phyloP scores from a whole-genome alignment of 2,329 filamentous ascomycete species.

The Aspergillus sp. region DNA sequence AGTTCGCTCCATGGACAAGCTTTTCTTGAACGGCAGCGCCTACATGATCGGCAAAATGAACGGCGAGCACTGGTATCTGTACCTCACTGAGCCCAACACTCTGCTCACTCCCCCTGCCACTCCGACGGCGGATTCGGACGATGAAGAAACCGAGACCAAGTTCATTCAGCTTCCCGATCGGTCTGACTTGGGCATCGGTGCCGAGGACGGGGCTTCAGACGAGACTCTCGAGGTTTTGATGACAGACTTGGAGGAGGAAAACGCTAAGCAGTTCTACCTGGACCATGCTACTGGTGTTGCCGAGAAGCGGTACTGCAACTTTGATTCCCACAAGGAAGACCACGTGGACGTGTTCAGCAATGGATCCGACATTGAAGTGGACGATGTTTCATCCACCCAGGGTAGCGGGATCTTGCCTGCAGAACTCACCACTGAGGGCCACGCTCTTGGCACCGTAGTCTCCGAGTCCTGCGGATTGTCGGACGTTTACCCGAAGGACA shows the following conservation, averaged over 20 bases:
- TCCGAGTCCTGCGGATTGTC: slow-evolving; percentile 86
- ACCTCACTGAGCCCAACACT: slow-evolving; percentile 84
- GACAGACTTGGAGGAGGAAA: slow-evolving; percentile 66
- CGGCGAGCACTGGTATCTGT: slow-evolving; percentile 98
- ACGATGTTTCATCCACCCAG: slow-evolving; percentile 57
- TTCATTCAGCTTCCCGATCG: slow-evolving; percentile 54
- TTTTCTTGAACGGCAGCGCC: slow-evolving; percentile 88
- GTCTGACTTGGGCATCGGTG: slow-evolving; percentile 20
- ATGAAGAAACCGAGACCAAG: slow-evolving; percentile 58
- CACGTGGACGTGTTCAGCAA: slow-evolving; percentile 76
- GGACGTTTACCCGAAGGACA: slow-evolving; percentile 79
- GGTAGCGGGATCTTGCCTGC: slow-evolving; percentile 57
- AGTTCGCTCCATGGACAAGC: slow-evolving; percentile 86
- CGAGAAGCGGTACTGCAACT: slow-evolving; percentile 73
- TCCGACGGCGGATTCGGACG: slow-evolving; percentile 55
- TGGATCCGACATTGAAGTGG: slow-evolving; percentile 56
- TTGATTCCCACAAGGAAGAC: slow-evolving; percentile 62
- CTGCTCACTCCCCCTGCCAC: slow-evolving; percentile 79
- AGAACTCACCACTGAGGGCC: slow-evolving; percentile 85
- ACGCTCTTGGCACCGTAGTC: slow-evolving; percentile 87
- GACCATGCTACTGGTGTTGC: slow-evolving; percentile 88
- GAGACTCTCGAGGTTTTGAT: slow-evolving; percentile 64
- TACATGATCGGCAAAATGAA: slow-evolving; percentile 99
- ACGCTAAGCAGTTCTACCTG: slow-evolving; percentile 68
- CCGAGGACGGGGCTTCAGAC: slow-evolving; percentile 37